Evolutionary conservation across 768 basidiomycete genomes (phyloP).

Genomic region (Boletus edulis): DNA sequence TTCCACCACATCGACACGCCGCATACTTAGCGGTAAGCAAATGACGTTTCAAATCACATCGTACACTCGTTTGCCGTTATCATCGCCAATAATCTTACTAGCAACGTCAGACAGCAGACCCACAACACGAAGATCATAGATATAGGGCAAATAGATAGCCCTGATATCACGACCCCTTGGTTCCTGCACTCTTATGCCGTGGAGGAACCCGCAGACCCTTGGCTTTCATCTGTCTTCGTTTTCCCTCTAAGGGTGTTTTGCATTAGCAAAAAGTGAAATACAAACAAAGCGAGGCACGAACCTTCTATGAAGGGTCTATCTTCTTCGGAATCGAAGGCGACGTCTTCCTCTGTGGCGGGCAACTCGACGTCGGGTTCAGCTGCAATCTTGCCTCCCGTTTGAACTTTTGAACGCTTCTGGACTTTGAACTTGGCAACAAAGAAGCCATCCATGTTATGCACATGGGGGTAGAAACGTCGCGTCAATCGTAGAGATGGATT

Average conservation of each 20-base stretch:
- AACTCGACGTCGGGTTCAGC: conserved; percentile 25
- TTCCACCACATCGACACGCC: neutral
- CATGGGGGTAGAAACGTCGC: conserved; percentile 91
- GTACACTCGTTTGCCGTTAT: conserved; percentile 1
- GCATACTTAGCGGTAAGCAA: neutral
- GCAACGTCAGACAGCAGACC: neutral
- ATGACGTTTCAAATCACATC: conserved; percentile 5
- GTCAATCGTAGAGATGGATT: conserved; percentile 76
- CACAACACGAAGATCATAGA: neutral
- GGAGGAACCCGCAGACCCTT: conserved; percentile 69
- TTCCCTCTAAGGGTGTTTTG: conserved; percentile 50
- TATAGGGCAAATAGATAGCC: neutral
- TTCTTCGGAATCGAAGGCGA: conserved; percentile 71
- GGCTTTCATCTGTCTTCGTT: conserved; percentile 72
- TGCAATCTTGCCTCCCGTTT: conserved; percentile 26
- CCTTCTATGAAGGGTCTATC: conserved; percentile 79
- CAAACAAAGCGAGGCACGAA: conserved; percentile 36
- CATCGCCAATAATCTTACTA: neutral
- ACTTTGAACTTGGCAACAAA: conserved; percentile 98
- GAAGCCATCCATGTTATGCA: conserved; percentile 99
- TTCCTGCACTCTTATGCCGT: conserved; percentile 36
- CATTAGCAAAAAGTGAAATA: neutral
- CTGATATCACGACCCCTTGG: conserved; percentile 12
- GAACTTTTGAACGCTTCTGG: conserved; percentile 65
- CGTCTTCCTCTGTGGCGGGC: conserved; percentile 29